Evolutionary conservation across 2,329 filamentous ascomycete genomes (phyloP), one percentile per base, ranked within the genome.

Genomic region (Xylaria sp.): DNA sequence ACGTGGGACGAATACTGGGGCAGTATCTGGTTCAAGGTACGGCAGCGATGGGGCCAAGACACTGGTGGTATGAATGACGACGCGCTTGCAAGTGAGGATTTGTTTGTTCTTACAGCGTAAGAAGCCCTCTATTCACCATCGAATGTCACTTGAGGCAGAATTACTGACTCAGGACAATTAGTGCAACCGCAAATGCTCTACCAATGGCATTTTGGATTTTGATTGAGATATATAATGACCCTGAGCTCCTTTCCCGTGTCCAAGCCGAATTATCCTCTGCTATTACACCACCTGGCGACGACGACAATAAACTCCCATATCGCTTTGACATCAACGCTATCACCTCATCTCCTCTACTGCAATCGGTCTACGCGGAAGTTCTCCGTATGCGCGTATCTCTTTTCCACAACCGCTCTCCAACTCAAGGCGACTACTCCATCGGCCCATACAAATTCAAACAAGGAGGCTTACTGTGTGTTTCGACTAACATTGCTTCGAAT

Each of bases 311-410:
- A 15, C 54, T 73, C n/a, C 54, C 52, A 3, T 34, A 46, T 13
- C 68, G 68, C 50, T 63, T 63, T 37, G 61, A 63, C 23, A 56
- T 63, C 23, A 56, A 54, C 18, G 25, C 51, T 12, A 63, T 63
- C 28, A 63, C 61, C 1, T 50, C 28, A 28, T 28, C 39, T 37
- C 71, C 71, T 2, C 44, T 74, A 23, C 62, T 72, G 2, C 68
- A 74, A 44, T 74, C 71, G 0, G 51, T 65, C 2, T 74, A 71
- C 6, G 70, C 71, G 1, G 71, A 74, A 50, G 69, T 70, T 23
- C 69, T 74, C 3, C 69, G 72, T 5, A 65, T 74, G 15, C 65
- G 61, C 15, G 62, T 73, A 13, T 65, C 69, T 2, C 66, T 69
- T 2, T 56, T 63, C 4, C 62, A 68, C 6, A 72, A 66, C 34